Percentiles rank a stretch among this genome's conserved stretches.
phyloP scores from a whole-genome alignment of 2,329 filamentous ascomycete species.

The Fusarium cicatricum region DNA sequence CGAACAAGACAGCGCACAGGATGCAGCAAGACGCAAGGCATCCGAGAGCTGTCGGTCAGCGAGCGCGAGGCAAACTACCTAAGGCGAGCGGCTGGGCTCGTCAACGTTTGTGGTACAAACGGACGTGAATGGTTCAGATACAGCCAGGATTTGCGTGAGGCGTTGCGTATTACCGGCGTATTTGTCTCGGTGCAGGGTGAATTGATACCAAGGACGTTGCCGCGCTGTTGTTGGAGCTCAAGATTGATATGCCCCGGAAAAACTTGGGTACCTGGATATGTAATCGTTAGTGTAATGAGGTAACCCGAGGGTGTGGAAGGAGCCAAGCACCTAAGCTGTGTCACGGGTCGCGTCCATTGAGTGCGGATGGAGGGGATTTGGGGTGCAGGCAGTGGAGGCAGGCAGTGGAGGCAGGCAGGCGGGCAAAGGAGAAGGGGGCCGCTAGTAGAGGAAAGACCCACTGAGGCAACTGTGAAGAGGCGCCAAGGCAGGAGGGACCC shows the following conservation, averaged over 20 bases:
- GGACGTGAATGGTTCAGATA: constrained; percentile 6
- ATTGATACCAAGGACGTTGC: not conserved
- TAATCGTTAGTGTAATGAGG: not conserved
- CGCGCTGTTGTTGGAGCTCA: not conserved
- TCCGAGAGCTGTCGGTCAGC: constrained; percentile 23
- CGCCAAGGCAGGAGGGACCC: not conserved
- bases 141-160: not conserved
- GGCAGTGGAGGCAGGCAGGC: constrained; percentile 4
- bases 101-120: constrained; percentile 17
- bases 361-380: not conserved
- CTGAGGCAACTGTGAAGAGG: not conserved
- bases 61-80: constrained; percentile 13
- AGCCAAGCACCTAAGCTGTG: constrained; percentile 21
- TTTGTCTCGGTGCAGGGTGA: constrained; percentile 1
- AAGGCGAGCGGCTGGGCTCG: constrained; percentile 15
- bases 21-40: constrained; percentile 17
- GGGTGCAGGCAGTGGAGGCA: constrained; percentile 1
- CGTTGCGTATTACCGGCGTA: constrained; percentile 5
- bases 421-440: not conserved
- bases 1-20: constrained; percentile 26
- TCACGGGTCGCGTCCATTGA: constrained; percentile 30
- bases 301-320: constrained; percentile 25
- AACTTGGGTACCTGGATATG: not conserved
- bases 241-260: constrained; percentile 7
- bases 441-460: not conserved